Base-by-base conservation (phyloP, 164 flowering plant genomes). In the Paratinospora sagittata region DNA sequence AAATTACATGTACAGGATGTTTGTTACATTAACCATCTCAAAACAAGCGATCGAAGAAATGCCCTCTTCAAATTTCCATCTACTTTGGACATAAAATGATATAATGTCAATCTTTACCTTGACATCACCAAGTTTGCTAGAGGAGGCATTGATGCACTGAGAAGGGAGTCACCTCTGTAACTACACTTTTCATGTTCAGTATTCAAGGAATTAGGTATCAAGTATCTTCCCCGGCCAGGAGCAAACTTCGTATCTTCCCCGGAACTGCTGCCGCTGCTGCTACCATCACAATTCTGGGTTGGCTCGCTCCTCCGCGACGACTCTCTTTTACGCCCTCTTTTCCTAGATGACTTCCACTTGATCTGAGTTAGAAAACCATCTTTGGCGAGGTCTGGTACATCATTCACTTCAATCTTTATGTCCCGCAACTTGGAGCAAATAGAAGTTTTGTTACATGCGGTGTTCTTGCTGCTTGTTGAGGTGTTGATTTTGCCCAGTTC, bases 51-150 rank as follows among this genome's bases (percentile, higher is more conserved):
- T 30, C 34, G 4, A 30, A 30, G 3, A 19, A 23, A n/a, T 7
- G 24, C 21, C n/a, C 61, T 55, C 47, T 43, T 11, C 14, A 12
- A 30, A 30, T 4, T 30, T 30, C 34, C 4, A 9, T 43, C 14
- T 9, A 7, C 47, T n/a, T n/a, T n/a, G n/a, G n/a, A n/a, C n/a
- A n/a, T n/a, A n/a, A n/a, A n/a, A n/a, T n/a, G n/a, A n/a, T n/a
- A 12, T 10, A 7, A 1, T 43, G 14, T 2, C 47, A 11, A 21
- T 55, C 7, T 24, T 90, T 84, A 90, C 77, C 86, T 82, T 27
- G 93, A 88, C 96, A 93, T 82, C 14, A 93, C 96, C 85, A 91
- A 77, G 85, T 77, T 88, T 33, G 93, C 68, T 72, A 88, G 72
- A 36, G 83, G 78, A 12, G 88, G 82, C 65, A 82, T 81, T n/a